phyloP scores from a whole-genome alignment of 2,329 filamentous ascomycete species.

The Ascochyta koolunga region DNA sequence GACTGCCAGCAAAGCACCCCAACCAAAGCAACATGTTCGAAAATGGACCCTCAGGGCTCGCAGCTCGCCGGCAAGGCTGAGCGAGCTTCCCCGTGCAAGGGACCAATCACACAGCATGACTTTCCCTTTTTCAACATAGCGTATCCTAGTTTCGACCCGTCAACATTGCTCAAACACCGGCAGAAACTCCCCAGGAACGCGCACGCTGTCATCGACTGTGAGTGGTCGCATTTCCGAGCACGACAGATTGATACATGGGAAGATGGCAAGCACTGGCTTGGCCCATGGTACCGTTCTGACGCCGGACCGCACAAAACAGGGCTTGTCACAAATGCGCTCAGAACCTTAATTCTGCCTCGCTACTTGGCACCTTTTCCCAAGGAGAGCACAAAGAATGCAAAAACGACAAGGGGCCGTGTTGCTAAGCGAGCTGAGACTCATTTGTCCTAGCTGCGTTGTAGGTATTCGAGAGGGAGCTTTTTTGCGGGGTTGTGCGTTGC shows the following conservation, averaged over 20 bases:
- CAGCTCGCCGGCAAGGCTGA: constrained; percentile 6
- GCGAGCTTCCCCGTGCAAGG: background rate
- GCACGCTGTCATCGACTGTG: background rate
- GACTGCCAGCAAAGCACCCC: constrained; percentile 2
- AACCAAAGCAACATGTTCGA: background rate
- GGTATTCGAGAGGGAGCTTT: background rate
- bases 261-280: constrained; percentile 6
- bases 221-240: background rate
- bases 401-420: background rate
- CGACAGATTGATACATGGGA: background rate
- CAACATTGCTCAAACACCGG: constrained; percentile 7
- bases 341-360: constrained; percentile 12
- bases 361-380: constrained; percentile 1
- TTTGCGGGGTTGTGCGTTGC: constrained; percentile 2
- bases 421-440: background rate
- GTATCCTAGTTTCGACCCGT: background rate
- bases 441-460: background rate
- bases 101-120: background rate
- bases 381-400: background rate
- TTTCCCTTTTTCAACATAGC: background rate
- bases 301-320: background rate
- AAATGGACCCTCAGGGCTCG: background rate
- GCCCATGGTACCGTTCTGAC: constrained; percentile 11
- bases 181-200: constrained; percentile 11
- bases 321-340: background rate